Evolutionary conservation across 2,329 filamentous ascomycete species (phyloP), one percentile per base, ranked within the genome.

Genomic region (Didymella exigua): DNA sequence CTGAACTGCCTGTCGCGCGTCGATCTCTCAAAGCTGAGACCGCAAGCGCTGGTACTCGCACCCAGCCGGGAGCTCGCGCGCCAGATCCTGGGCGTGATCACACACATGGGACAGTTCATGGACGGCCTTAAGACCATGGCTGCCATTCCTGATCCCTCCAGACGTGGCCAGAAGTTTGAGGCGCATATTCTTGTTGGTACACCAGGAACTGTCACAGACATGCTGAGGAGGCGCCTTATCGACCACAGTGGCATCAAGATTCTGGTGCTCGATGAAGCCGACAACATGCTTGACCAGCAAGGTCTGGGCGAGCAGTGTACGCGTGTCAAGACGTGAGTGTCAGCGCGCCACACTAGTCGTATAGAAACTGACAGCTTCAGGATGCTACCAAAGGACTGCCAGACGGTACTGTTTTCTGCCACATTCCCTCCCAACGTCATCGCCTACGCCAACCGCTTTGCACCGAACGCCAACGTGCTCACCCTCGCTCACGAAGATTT

Each of bases 251-350:
- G 86, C 54, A 81, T 99, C 64, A 90, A 87, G 75, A 84, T 96
- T 8, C 83, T 99, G 58, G 93, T 97, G 51, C 83, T 99, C 48
- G 95, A 99, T 70, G 95, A 99, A 79, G 95, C 95, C 53, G 95
- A 99, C 79, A 98, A 97, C 79, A 99, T 99, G 95, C 81, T 99
- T 56, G 95, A 98, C 71, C 89, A 93, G 76, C 91, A 96, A 77
- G 93, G 95, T 46, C 82, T 99, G 50, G 95, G 95, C 47, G 95
- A 98, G 55, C 95, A 99, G 78, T 98, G 93, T 76, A 85, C 92
- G 66, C 87, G 93, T 63, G 91, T 97, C 66, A 96, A 96, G 80
- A 77, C 78, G 91, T 95, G 77, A 68, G 86, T 78, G n/a, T 24
- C 38, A 23, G 14, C 34, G 13, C 34, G 34, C 18, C 8, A 26